Evolutionary conservation across 2,329 filamentous ascomycete species (phyloP).

Genomic region (Capronia americana): DNA sequence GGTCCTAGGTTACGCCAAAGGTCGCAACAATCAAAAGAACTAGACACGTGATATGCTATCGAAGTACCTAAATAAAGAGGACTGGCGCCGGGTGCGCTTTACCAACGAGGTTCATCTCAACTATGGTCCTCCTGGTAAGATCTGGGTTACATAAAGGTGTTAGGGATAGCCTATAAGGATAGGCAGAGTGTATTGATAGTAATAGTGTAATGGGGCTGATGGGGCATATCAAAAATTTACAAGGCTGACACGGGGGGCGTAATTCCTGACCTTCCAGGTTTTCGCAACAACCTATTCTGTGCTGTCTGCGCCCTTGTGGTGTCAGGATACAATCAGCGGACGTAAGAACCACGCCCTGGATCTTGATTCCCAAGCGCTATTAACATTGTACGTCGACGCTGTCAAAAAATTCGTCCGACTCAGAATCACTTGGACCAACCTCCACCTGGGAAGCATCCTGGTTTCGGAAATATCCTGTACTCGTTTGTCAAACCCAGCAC

Average conservation of each 20-base stretch:
- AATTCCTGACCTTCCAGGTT: too few relatives aligned
- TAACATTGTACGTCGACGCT: conserved; percentile 10
- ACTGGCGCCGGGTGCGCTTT: background rate
- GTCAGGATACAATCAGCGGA: too few relatives aligned
- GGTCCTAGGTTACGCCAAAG: background rate
- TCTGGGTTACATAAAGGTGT: too few relatives aligned
- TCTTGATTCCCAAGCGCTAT: conserved; percentile 8
- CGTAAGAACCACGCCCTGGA: conserved; percentile 11
- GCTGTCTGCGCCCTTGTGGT: too few relatives aligned
- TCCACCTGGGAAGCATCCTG: conserved; percentile 4
- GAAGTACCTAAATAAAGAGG: background rate
- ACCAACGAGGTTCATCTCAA: background rate
- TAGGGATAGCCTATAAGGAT: too few relatives aligned
- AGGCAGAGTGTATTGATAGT: too few relatives aligned
- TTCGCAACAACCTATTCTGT: too few relatives aligned
- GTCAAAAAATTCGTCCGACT: conserved; percentile 13
- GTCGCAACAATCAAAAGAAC: background rate
- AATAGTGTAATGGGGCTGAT: too few relatives aligned
- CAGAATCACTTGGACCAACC: conserved; percentile 10
- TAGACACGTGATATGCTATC: background rate
- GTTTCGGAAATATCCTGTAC: conserved; percentile 11
- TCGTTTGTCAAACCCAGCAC: conserved; percentile 13
- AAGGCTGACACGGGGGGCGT: too few relatives aligned
- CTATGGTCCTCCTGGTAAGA: background rate
- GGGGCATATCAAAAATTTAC: too few relatives aligned